These are phyloP conservation scores for Blumeriella jaapii DNA, from an alignment of 2,329 filamentous ascomycete species.

Conservation along the genomic window DNA sequence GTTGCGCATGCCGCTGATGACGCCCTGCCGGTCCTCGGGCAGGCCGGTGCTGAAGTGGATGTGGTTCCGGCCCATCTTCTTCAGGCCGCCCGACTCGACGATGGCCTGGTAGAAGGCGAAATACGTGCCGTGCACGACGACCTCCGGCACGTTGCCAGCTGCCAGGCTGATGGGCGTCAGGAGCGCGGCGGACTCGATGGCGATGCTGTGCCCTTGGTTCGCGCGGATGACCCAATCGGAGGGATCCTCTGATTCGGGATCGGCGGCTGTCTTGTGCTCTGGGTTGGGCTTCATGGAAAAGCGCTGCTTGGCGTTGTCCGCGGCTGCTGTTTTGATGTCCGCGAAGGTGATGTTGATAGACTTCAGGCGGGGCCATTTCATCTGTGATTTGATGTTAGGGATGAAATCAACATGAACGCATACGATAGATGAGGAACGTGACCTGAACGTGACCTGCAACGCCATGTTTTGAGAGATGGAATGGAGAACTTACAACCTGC, in stretches of 20 bases:
- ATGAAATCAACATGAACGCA: too few species aligned
- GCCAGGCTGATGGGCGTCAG: conserved; percentile 55
- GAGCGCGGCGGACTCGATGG: conserved; percentile 57
- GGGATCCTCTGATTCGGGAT: conserved; percentile 35
- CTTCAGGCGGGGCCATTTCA: conserved; percentile 37
- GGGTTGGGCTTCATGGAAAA: conserved; percentile 61
- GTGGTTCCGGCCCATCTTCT: conserved; percentile 73
- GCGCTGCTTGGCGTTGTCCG: conserved; percentile 77
- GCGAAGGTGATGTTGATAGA: conserved; percentile 61
- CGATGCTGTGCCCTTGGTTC: conserved; percentile 87
- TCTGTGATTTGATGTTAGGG: conserved; percentile 10
- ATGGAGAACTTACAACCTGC: conserved; percentile 40
- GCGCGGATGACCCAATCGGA: conserved; percentile 78
- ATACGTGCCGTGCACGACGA: conserved; percentile 82
- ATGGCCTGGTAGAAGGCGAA: conserved; percentile 70
- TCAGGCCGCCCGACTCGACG: conserved; percentile 62
- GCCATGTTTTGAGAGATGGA: too few species aligned
- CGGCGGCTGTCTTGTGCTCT: conserved; percentile 13
- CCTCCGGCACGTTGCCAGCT: conserved; percentile 45
- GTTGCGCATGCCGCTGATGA: conserved; percentile 70
- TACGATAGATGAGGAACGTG: too few species aligned
- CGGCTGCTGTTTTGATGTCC: conserved; percentile 61
- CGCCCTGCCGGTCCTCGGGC: conserved; percentile 34
- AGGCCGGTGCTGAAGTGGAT: conserved; percentile 79
- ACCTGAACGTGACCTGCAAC: too few species aligned